Base-by-base conservation (phyloP, 1,284 basidiomycete genomes). In the Fistulinella cinereoalba region DNA sequence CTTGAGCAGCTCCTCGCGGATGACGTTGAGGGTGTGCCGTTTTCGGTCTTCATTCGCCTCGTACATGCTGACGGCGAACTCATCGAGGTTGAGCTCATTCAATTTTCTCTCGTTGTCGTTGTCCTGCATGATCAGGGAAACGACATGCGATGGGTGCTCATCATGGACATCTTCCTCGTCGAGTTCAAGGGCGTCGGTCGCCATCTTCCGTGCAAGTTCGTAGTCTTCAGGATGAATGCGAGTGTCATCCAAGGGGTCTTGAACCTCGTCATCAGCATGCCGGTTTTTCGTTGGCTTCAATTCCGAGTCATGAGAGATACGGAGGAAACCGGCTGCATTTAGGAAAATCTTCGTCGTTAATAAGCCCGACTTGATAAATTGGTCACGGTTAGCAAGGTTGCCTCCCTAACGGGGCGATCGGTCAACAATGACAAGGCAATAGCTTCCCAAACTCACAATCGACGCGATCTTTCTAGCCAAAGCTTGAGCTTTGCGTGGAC, bases 221-320 rank as follows among this genome's bases (percentile, higher is more conserved):
- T 99, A 99, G 70, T 99, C 96, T 67, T 97, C 94, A 1, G 93
- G 93, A 66, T 99, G 97, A 52, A 99, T 93, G 13, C 97, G 88
- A 19, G 96, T 99, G 61, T 87, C 85, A 65, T 99, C 97, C 37
- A 99, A 75, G 4, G 94, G 92, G 67, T 99, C 96, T 11, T 89
- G 85, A 11, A 80, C 75, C 50, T 84, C 79, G 46, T 87, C 83
- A 43, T 87, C 82, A 40, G 83, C 79, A 49, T 80, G 79, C 18
- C 89, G 79, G 57, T 83, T 79, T 64, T 88, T 87, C 32, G 73
- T 62, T 32, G 74, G 69, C 45, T 77, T 79, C 29, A 79, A 74
- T 45, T 83, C 79, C 38, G 74, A 65, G 51, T 90, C 85, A 47
- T 89, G 86, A 34, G 80, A 72, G 53, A 99, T 96, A 25, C 87